phyloP scores from a whole-genome alignment of 805 yeast species.

The Candida vartiovaarae region DNA sequence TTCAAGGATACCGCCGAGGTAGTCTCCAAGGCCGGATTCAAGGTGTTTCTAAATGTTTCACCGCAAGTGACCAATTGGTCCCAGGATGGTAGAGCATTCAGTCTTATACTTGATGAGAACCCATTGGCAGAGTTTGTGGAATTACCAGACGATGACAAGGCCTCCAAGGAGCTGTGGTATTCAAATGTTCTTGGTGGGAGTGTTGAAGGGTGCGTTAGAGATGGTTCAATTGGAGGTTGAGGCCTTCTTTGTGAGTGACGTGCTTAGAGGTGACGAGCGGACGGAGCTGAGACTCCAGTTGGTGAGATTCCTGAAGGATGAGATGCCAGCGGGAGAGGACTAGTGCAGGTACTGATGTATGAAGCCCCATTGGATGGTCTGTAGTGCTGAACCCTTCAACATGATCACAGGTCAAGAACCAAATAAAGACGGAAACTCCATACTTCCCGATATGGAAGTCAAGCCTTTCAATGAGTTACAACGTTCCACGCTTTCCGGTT shows the following conservation, averaged over 20 bases:
- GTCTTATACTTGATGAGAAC: conserved; percentile 70
- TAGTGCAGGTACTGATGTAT: conserved; percentile 19
- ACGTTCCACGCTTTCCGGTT: background rate
- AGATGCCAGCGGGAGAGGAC: conserved; percentile 96
- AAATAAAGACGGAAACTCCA: too few species aligned
- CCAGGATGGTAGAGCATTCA: conserved; percentile 64
- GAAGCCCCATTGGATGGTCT: too few species aligned
- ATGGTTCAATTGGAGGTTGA: conserved; percentile 95
- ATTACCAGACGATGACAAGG: conserved; percentile 72
- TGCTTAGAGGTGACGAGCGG: conserved; percentile 69
- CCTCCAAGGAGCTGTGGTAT: conserved; percentile 78
- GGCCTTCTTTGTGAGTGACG: conserved; percentile 71
- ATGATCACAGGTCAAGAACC: too few species aligned
- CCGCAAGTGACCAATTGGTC: conserved; percentile 78
- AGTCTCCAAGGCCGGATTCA: conserved; percentile 81
- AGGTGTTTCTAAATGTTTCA: conserved; percentile 74
- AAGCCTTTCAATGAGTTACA: too few species aligned
- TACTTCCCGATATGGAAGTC: too few species aligned
- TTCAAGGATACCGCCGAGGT: conserved; percentile 86
- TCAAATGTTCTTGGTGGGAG: conserved; percentile 88
- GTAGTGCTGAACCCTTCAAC: too few species aligned
- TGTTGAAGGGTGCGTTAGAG: conserved; percentile 82
- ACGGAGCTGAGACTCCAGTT: conserved; percentile 77
- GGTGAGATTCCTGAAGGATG: conserved; percentile 74
- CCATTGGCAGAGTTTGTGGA: conserved; percentile 95